These are phyloP conservation scores for Oryza nivara DNA, from an alignment of 176 grass and related monocot genomes.

Conservation along the genomic window DNA sequence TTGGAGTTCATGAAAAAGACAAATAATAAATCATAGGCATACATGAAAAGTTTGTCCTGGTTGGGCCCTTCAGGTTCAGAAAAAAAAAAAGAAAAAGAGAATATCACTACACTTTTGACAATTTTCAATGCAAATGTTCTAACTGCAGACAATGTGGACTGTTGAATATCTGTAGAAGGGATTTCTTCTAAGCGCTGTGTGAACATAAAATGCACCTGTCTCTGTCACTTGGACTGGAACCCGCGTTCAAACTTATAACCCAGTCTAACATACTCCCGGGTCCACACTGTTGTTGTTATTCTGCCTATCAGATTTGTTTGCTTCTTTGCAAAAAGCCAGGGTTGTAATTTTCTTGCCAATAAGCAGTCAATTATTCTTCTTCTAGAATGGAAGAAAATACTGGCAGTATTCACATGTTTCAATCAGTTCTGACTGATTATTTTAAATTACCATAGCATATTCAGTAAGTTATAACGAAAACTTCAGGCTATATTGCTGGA, in stretches of 20 bases:
- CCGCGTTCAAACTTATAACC: conserved; percentile 42
- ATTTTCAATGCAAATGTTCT: not conserved
- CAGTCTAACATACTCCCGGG: conserved; percentile 21
- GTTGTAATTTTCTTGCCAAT: not conserved
- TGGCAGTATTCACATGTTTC: not conserved
- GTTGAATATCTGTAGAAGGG: conserved; percentile 39
- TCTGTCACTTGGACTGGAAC: conserved; percentile 39
- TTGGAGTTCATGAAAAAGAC: conserved; percentile 7
- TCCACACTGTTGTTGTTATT: conserved; percentile 22
- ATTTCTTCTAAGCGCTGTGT: conserved; percentile 30
- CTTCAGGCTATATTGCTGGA: not conserved
- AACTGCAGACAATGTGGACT: conserved; percentile 43
- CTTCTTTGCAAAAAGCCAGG: conserved; percentile 34
- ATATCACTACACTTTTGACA: conserved; percentile 8
- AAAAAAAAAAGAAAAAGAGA: not conserved
- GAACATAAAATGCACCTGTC: conserved; percentile 19
- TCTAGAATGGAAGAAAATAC: conserved; percentile 32
- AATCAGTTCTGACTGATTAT: conserved; percentile 23
- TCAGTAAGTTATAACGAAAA: not conserved
- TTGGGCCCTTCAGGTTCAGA: conserved; percentile 15
- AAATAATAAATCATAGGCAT: not conserved
- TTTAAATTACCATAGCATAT: not conserved
- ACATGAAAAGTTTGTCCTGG: conserved; percentile 10
- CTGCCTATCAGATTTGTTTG: conserved; percentile 23
- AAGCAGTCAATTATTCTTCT: conserved; percentile 38